These are phyloP conservation scores for Yamadazyma diospyri DNA, from an alignment of 1,139 yeast species.

Conservation along the genomic window DNA sequence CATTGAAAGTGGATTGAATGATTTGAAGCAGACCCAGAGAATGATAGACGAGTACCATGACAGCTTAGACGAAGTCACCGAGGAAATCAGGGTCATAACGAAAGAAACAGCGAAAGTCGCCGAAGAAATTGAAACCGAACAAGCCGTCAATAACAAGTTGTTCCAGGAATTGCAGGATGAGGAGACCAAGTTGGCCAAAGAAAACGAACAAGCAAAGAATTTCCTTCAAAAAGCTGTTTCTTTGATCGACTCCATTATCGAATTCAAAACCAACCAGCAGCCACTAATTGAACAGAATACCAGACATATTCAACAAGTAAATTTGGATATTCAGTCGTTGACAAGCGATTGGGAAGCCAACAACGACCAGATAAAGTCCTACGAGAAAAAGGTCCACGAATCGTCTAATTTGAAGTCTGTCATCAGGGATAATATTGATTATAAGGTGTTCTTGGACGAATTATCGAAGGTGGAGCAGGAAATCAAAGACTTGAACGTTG, in stretches of 20 bases:
- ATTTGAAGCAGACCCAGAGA: conserved; percentile 23
- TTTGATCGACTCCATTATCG: conserved; percentile 13
- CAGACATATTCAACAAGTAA: conserved; percentile 11
- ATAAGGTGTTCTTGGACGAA: conserved; percentile 27
- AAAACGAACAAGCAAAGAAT: conserved; percentile 9
- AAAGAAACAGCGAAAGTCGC: conserved; percentile 13
- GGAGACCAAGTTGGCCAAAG: conserved; percentile 13
- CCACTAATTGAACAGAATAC: conserved; percentile 18
- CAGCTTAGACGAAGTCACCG: conserved; percentile 12
- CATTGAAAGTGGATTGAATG: conserved; percentile 49
- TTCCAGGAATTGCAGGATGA: conserved; percentile 13
- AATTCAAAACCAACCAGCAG: conserved; percentile 21
- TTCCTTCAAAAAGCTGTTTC: conserved; percentile 5
- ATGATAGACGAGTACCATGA: conserved; percentile 19
- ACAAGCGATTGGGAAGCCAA: conserved; percentile 4
- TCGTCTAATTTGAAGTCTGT: conserved; percentile 35
- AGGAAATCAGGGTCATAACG: conserved; percentile 15
- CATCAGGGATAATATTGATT: conserved; percentile 40
- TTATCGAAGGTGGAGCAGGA: conserved; percentile 26
- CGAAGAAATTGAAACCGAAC: conserved; percentile 12
- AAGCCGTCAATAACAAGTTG: conserved; percentile 13
- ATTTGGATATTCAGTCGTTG: conserved; percentile 19
- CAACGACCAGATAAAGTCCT: conserved; percentile 15
- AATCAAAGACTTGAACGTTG: conserved; percentile 36
- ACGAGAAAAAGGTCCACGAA: conserved; percentile 32